Evolutionary conservation across 164 flowering plant genomes (phyloP).

Genomic region (Kalanchoe fedtschenkoi): DNA sequence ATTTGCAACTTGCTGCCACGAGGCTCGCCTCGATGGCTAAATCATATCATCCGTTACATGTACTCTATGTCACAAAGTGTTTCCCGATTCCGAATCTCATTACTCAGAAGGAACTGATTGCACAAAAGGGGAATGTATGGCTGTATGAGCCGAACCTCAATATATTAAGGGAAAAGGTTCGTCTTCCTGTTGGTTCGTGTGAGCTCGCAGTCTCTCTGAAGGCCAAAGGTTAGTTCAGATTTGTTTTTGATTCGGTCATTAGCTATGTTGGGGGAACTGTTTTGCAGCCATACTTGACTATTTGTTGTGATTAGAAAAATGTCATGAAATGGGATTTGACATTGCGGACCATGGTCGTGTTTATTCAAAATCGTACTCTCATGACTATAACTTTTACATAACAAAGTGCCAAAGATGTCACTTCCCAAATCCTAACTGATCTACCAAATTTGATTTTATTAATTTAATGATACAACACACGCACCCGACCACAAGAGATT

Average conservation of each 20-base stretch:
- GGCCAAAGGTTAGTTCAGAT: slow-evolving; percentile 26
- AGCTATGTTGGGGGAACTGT: not conserved
- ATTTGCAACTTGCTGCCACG: slow-evolving; percentile 52
- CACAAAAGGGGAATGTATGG: slow-evolving; percentile 30
- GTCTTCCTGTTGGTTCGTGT: slow-evolving; percentile 54
- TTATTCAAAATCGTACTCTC: not conserved
- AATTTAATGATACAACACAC: too few species aligned
- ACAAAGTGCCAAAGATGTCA: too few species aligned
- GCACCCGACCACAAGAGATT: too few species aligned
- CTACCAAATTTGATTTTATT: too few species aligned
- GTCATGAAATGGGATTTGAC: not conserved
- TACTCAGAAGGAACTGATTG: slow-evolving; percentile 37
- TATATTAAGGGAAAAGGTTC: slow-evolving; percentile 31
- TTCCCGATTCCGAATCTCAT: slow-evolving; percentile 48
- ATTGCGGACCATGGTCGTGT: not conserved
- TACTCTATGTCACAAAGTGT: slow-evolving; percentile 33
- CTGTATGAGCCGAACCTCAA: slow-evolving; percentile 34
- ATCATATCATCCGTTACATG: slow-evolving; percentile 25
- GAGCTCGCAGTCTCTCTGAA: slow-evolving; percentile 42
- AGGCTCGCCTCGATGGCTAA: slow-evolving; percentile 30
- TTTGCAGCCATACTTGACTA: not conserved
- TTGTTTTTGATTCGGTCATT: not conserved
- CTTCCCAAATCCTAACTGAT: too few species aligned
- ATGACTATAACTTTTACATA: not conserved
- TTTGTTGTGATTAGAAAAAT: not conserved